Conservation (phyloP, 768 basidiomycete species). For the Boletus huronensis region DNA sequence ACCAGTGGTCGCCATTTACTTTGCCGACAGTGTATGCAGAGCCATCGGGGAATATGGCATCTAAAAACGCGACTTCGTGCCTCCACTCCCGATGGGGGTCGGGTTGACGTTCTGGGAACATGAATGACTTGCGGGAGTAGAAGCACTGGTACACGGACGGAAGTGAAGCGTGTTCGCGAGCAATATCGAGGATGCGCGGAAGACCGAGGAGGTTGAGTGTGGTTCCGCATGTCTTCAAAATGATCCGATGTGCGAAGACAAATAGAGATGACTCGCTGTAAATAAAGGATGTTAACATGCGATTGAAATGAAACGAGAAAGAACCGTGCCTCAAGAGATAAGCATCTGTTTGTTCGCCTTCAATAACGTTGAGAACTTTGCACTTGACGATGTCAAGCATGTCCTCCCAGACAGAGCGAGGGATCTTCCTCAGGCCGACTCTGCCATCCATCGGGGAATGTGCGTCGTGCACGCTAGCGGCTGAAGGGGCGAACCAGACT, state of each 20-base stretch:
- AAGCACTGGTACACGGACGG: conserved; percentile 84
- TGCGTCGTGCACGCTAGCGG: conserved; percentile 52
- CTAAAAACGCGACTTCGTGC: conserved; percentile 87
- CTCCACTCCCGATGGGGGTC: conserved; percentile 95
- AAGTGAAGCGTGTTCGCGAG: conserved; percentile 62
- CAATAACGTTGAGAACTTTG: conserved; percentile 87
- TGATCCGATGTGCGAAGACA: conserved; percentile 90
- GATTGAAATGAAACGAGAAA: conserved; percentile 5
- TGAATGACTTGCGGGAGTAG: conserved; percentile 98
- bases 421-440: conserved; percentile 74
- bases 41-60: conserved; percentile 83
- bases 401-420: conserved; percentile 83
- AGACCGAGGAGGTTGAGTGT: conserved; percentile 96
- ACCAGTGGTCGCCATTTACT: conserved; percentile 98
- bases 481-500: conserved; percentile 91
- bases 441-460: conserved; percentile 39
- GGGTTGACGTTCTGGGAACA: conserved; percentile 94
- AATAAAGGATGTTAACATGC: conserved; percentile 11
- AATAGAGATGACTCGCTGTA: conserved; percentile 97
- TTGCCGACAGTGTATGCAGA: conserved; percentile 96
- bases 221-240: conserved; percentile 98
- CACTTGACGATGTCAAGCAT: conserved; percentile 97
- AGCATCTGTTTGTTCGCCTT: conserved; percentile 89
- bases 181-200: conserved; percentile 92
- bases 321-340: conserved; percentile 84